Percentiles rank a stretch among this genome's conserved stretches.
These are phyloP conservation scores for Sporothrix dimorphospora DNA, from an alignment of 2,329 filamentous ascomycete genomes.

Conservation along the genomic window DNA sequence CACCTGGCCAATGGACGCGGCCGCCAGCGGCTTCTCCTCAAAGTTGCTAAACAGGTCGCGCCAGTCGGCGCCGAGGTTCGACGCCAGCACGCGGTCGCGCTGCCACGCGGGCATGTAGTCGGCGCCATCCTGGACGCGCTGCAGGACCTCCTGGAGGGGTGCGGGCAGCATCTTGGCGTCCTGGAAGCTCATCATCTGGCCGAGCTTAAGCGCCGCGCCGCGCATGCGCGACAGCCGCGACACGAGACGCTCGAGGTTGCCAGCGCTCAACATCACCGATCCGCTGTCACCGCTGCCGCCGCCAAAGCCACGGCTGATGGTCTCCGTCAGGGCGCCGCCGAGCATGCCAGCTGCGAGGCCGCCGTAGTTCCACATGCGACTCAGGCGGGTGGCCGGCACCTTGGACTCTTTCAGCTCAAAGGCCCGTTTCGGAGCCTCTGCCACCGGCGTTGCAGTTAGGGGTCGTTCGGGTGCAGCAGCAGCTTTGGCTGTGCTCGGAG, in stretches of 20 bases:
- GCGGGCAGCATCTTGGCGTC: conserved; percentile 92
- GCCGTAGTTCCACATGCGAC: conserved; percentile 91
- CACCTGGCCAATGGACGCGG: conserved; percentile 95
- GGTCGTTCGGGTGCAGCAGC: not conserved
- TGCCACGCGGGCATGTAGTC: conserved; percentile 98
- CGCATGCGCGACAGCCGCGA: conserved; percentile 94
- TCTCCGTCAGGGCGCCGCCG: conserved; percentile 85
- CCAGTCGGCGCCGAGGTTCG: conserved; percentile 84
- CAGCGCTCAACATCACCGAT: conserved; percentile 83
- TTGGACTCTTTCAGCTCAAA: conserved; percentile 82
- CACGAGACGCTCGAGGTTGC: conserved; percentile 91
- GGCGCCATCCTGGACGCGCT: conserved; percentile 92
- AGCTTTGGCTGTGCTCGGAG: not conserved
- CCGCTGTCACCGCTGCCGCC: conserved; percentile 61
- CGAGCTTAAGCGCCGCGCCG: conserved; percentile 93
- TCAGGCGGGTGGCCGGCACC: conserved; percentile 84
- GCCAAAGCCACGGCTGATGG: conserved; percentile 77
- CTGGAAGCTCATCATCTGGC: conserved; percentile 98
- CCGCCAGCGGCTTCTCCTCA: conserved; percentile 88
- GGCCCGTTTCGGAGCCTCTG: not conserved
- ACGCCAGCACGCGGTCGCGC: conserved; percentile 77
- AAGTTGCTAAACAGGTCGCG: conserved; percentile 80
- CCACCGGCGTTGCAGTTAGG: not conserved
- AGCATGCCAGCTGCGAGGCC: conserved; percentile 95
- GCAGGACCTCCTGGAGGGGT: conserved; percentile 84